Percentiles rank a stretch among this genome's conserved stretches.
phyloP scores from a whole-genome alignment of 106 monocot genomes.

The Platanthera guangdongensis region DNA sequence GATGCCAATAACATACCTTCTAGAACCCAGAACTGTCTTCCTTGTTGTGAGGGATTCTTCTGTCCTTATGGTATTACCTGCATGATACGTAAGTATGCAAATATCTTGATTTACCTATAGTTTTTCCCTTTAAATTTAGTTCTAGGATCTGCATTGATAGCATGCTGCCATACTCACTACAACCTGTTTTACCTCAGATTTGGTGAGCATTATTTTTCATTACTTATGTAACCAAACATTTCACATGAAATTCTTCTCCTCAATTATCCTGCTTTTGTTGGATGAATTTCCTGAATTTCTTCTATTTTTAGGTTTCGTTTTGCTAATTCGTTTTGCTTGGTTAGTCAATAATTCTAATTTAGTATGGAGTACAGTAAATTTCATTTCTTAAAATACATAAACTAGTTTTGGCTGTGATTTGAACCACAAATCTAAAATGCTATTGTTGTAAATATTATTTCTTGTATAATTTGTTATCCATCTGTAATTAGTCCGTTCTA shows the following conservation, averaged over 20 bases:
- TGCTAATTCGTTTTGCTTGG: not conserved
- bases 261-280: not conserved
- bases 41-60: constrained; percentile 68
- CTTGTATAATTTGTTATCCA: too few relatives aligned
- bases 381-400: too few relatives aligned
- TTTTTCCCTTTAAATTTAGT: not conserved
- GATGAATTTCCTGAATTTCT: not conserved
- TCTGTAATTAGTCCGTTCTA: too few relatives aligned
- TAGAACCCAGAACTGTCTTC: constrained; percentile 26
- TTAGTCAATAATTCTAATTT: too few relatives aligned
- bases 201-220: not conserved
- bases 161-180: not conserved
- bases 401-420: too few relatives aligned
- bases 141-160: not conserved
- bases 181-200: not conserved
- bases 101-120: not conserved
- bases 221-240: not conserved
- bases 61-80: constrained; percentile 62
- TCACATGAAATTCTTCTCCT: not conserved
- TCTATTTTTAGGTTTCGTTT: not conserved
- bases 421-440: too few relatives aligned
- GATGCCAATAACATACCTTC: constrained; percentile 13
- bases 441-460: too few relatives aligned
- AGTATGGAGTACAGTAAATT: too few relatives aligned
- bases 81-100: constrained; percentile 60